Evolutionary conservation across 768 basidiomycete genomes (phyloP).

Genomic region (Leccinum fibrillosum): DNA sequence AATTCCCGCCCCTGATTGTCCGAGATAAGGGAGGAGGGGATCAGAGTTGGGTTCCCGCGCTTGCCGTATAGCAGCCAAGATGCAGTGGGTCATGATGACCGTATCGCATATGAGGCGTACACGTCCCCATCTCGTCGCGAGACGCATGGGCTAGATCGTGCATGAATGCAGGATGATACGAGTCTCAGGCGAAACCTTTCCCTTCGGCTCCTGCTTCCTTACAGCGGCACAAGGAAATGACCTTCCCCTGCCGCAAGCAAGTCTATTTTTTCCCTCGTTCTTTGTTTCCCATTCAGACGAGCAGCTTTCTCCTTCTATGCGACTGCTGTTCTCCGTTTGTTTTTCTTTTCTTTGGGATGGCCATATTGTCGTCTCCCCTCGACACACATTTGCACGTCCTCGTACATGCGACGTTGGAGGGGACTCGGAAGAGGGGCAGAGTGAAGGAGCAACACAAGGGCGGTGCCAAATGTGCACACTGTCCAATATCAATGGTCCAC

Average conservation of each 20-base stretch:
- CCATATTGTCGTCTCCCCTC: slow-evolving; percentile 5
- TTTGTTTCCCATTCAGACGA: slow-evolving; percentile 4
- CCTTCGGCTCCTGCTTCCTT: too few relatives aligned
- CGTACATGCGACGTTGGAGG: too few relatives aligned
- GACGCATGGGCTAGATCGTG: background rate
- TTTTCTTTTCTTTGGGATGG: background rate
- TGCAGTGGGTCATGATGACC: slow-evolving; percentile 1
- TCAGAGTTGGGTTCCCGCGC: too few relatives aligned
- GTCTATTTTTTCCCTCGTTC: background rate
- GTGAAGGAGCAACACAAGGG: too few relatives aligned
- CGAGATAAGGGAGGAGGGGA: too few relatives aligned
- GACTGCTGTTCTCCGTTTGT: background rate
- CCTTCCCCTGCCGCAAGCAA: slow-evolving; percentile 6
- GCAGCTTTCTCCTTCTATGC: background rate
- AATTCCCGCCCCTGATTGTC: too few relatives aligned
- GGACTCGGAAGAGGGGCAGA: too few relatives aligned
- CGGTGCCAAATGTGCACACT: too few relatives aligned
- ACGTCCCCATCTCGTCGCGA: slow-evolving; percentile 8
- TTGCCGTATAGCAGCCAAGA: slow-evolving; percentile 14
- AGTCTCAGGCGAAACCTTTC: slow-evolving; percentile 2
- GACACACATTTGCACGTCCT: too few relatives aligned
- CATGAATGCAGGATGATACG: background rate
- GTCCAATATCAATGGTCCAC: too few relatives aligned
- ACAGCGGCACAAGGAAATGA: slow-evolving; percentile 1
- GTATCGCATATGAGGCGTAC: background rate